phyloP scores from a whole-genome alignment of 139 green algal genomes.

The Edaphochlamys debaryana region DNA sequence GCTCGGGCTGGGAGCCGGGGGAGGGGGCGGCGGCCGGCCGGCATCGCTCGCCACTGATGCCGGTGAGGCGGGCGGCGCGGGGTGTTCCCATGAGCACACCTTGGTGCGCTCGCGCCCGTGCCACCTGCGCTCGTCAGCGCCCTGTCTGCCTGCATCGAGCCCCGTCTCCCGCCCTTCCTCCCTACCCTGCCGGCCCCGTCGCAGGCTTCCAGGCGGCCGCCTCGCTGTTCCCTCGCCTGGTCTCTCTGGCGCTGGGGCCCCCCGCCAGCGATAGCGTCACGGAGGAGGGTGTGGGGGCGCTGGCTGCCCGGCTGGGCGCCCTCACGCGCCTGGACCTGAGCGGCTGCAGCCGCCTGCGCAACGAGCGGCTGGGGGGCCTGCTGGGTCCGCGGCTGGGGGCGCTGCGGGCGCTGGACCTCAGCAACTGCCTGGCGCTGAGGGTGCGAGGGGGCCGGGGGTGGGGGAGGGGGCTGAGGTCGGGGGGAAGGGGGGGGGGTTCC shows the following conservation, averaged over 20 bases:
- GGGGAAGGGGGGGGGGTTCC: no score
- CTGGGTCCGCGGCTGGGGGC: background rate
- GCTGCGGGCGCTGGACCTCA: constrained; percentile 11
- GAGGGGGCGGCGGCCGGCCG: background rate
- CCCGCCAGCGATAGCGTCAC: background rate
- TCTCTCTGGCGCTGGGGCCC: background rate
- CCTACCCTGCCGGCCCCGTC: no score
- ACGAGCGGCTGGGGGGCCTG: background rate
- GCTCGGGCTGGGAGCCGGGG: background rate
- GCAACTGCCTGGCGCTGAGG: constrained; percentile 30
- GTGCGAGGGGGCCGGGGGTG: no score
- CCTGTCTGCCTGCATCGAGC: no score
- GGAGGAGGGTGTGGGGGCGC: constrained; percentile 25
- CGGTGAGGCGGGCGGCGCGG: background rate
- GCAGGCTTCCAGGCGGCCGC: background rate
- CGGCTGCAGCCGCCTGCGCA: constrained; percentile 24
- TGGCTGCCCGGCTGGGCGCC: background rate
- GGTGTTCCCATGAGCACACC: no score
- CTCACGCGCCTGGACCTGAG: constrained; percentile 1
- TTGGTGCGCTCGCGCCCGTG: no score
- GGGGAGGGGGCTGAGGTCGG: no score
- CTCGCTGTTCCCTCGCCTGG: constrained; percentile 4
- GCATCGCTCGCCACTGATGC: background rate
- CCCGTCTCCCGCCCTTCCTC: no score
- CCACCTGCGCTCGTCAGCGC: no score